These are phyloP conservation scores for Cyclotella distinguenda DNA, from an alignment of 108 stramenopile genomes.

Conservation along the genomic window DNA sequence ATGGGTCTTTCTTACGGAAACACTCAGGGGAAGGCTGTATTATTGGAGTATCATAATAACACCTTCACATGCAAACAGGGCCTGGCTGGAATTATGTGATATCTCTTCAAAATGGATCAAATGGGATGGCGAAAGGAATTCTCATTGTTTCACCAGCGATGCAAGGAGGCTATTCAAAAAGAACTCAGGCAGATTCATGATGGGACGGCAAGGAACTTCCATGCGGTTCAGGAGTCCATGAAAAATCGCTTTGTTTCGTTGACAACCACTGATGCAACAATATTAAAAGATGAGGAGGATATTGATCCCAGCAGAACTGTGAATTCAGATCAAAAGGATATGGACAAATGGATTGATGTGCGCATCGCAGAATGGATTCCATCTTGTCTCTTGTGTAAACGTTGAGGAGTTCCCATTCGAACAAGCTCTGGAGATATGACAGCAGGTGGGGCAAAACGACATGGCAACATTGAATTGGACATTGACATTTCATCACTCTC, in stretches of 20 bases:
- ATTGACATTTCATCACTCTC: constrained; percentile 37
- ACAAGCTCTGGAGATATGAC: constrained; percentile 1
- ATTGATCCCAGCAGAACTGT: not conserved
- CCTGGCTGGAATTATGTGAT: not conserved
- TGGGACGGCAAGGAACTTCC: constrained; percentile 37
- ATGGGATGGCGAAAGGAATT: not conserved
- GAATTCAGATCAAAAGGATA: not conserved
- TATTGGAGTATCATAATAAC: not conserved
- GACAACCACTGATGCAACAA: not conserved
- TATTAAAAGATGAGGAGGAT: not conserved
- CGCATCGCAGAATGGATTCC: constrained; percentile 28
- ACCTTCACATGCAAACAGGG: not conserved
- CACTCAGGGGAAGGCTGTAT: not conserved
- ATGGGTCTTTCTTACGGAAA: not conserved
- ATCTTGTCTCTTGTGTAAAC: constrained; percentile 44
- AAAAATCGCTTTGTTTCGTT: constrained; percentile 46
- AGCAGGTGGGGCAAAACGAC: not conserved
- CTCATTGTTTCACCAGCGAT: not conserved
- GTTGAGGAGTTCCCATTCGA: constrained; percentile 40
- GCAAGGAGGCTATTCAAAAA: not conserved
- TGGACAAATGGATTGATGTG: constrained; percentile 29
- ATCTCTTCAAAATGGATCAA: not conserved
- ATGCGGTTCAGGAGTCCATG: constrained; percentile 49
- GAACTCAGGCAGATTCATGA: no score
- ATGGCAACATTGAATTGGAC: constrained; percentile 29